These are phyloP conservation scores for Rhodofomes roseus DNA, from an alignment of 1,284 basidiomycete genomes.

Conservation along the genomic window DNA sequence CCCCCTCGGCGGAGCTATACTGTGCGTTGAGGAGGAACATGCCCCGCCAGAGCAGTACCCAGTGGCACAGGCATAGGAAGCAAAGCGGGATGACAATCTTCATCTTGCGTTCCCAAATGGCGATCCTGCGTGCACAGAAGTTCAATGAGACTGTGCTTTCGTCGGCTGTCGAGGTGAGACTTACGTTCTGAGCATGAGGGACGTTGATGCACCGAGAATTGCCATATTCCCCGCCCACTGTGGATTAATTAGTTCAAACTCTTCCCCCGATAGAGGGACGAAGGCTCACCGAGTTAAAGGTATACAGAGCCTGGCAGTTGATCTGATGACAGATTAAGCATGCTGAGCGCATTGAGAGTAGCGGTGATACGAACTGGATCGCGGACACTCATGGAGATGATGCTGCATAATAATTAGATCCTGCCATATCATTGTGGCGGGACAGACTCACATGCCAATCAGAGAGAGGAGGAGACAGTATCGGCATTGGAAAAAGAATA, in stretches of 20 bases:
- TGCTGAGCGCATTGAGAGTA: background rate
- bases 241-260: background rate
- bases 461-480: constrained; percentile 65
- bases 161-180: constrained; percentile 12
- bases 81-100: constrained; percentile 47
- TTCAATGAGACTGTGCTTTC: background rate
- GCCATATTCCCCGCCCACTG: constrained; percentile 65
- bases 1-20: constrained; percentile 38
- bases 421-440: background rate
- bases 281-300: constrained; percentile 54
- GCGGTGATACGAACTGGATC: constrained; percentile 32
- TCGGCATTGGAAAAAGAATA: constrained; percentile 65
- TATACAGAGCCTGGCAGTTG: constrained; percentile 63
- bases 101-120: constrained; percentile 61
- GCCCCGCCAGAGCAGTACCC: constrained; percentile 61
- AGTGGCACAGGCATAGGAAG: constrained; percentile 56
- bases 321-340: constrained; percentile 38
- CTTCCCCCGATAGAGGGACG: background rate
- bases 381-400: constrained; percentile 51
- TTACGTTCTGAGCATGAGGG: constrained; percentile 68
- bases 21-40: constrained; percentile 61
- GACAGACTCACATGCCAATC: constrained; percentile 48
- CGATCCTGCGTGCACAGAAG: constrained; percentile 40
- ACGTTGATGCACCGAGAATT: constrained; percentile 60
- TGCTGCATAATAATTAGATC: constrained; percentile 31